phyloP scores from a whole-genome alignment of 2,329 filamentous ascomycete species.

The Xylariaceae sp. region DNA sequence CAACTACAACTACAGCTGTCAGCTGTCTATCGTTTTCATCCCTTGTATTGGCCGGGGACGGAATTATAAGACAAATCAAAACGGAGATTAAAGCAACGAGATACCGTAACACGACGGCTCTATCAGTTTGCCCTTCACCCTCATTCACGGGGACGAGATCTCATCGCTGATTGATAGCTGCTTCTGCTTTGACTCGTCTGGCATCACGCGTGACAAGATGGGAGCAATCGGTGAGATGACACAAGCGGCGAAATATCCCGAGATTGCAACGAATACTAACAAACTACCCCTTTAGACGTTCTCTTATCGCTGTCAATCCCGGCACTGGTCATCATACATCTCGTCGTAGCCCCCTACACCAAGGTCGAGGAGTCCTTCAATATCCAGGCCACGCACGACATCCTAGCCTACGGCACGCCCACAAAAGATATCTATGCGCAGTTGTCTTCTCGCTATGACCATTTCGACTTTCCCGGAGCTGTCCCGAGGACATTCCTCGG shows the following conservation, averaged over 20 bases:
- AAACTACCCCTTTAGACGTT: conserved; percentile 37
- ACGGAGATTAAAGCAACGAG: too few relatives aligned
- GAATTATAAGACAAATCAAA: too few relatives aligned
- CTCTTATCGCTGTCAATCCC: conserved; percentile 57
- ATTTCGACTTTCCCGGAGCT: conserved; percentile 83
- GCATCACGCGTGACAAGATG: conserved; percentile 19
- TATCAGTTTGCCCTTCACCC: too few relatives aligned
- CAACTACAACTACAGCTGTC: too few relatives aligned
- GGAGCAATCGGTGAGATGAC: conserved; percentile 25
- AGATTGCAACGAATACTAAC: not conserved
- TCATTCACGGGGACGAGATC: too few relatives aligned
- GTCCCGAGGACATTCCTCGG: conserved; percentile 91
- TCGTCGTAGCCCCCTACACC: conserved; percentile 76
- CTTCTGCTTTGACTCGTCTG: not conserved
- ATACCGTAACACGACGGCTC: too few relatives aligned
- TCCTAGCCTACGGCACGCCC: conserved; percentile 75
- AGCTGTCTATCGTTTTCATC: not conserved
- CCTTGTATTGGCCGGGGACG: too few relatives aligned
- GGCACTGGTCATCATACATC: conserved; percentile 61
- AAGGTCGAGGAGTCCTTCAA: conserved; percentile 99
- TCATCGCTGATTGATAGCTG: not conserved
- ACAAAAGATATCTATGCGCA: conserved; percentile 48
- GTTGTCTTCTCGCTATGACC: conserved; percentile 70
- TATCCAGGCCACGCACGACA: conserved; percentile 88
- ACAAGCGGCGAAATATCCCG: not conserved